Evolutionary conservation across 257 asterid species (phyloP), one percentile per base, ranked within the genome.

Genomic region (Przewalskia tangutica): DNA sequence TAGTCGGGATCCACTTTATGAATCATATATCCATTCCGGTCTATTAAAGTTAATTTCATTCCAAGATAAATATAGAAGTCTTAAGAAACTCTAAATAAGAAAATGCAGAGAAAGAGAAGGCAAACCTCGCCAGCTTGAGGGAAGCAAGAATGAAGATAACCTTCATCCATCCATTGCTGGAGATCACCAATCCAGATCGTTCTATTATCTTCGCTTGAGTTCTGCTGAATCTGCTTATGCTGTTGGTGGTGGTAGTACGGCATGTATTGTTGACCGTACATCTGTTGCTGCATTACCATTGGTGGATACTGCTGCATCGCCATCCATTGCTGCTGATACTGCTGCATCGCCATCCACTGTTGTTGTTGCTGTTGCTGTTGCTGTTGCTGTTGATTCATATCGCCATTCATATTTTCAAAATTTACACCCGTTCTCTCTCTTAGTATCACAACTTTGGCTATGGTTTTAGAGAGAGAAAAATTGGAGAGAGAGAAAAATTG

Each of bases 151-250:
- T 90, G 94, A 4, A 96, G 92, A 91, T 96, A 96, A 58, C 68
- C 75, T 82, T 96, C 99, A 81, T 94, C 98, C 99, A 96, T 96
- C 99, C 99, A 94, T 58, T 88, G 97, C 87, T 90, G 97, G 75
- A 96, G 97, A 92, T 96, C 99, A 64, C 98, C 99, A 85, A 94
- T 94, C 99, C 99, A 96, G 90, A 96, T 88, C 87, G 99, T 94
- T 78, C 89, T 91, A 70, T 96, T 96, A 81, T 96, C 99, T 20
- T 96, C 98, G 10, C 84, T 84, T 17, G 94, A 81, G 77, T 76
- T 97, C 88, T 87, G 92, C 95, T 92, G 83, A 64, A 42, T 50
- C 65, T 82, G 87, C 75, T 87, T 93, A 9, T 75, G 86, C 42
- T 91, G 90, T 66, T 90, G 89, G 76, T 86, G 89, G 59, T 90